Evolutionary conservation across 352 stramenopile genomes (phyloP).

Genomic region (Sclerospora graminicola): DNA sequence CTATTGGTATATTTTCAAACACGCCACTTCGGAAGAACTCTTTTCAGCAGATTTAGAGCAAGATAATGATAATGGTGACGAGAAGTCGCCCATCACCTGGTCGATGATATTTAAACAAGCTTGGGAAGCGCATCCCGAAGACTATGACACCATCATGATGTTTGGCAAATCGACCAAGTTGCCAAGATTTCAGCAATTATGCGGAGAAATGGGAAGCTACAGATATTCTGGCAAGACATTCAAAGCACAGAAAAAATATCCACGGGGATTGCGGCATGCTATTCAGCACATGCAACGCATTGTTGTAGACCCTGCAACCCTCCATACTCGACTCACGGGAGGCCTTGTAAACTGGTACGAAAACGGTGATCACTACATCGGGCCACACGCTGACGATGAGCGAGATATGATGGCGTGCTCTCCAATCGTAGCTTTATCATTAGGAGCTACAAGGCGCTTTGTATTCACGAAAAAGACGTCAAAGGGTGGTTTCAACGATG

Average conservation of each 20-base stretch:
- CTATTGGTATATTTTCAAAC: conserved; percentile 27
- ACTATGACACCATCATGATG: conserved; percentile 56
- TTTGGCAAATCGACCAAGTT: conserved; percentile 51
- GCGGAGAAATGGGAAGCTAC: conserved; percentile 32
- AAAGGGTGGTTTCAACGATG: conserved; percentile 2
- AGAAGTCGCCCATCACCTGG: conserved; percentile 3
- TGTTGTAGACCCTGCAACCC: conserved; percentile 21
- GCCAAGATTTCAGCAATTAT: conserved; percentile 64
- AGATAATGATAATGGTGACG: too few relatives aligned
- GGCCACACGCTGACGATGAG: too few relatives aligned
- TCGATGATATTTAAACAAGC: conserved; percentile 24
- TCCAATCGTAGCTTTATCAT: conserved; percentile 59
- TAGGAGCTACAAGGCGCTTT: conserved; percentile 59
- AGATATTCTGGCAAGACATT: conserved; percentile 56
- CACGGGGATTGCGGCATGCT: conserved; percentile 23
- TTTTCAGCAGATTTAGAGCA: too few relatives aligned
- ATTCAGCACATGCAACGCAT: conserved; percentile 37
- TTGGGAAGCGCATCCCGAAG: conserved; percentile 50
- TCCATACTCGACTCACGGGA: conserved; percentile 22
- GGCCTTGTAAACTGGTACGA: conserved; percentile 82
- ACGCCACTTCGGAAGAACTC: conserved; percentile 10
- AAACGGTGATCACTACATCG: conserved; percentile 68
- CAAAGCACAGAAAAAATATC: conserved; percentile 29
- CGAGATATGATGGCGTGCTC: too few relatives aligned
- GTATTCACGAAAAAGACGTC: conserved; percentile 56